These are phyloP conservation scores for Amphirosellinia nigrospora DNA, from an alignment of 495 filamentous ascomycete genomes.

Conservation along the genomic window DNA sequence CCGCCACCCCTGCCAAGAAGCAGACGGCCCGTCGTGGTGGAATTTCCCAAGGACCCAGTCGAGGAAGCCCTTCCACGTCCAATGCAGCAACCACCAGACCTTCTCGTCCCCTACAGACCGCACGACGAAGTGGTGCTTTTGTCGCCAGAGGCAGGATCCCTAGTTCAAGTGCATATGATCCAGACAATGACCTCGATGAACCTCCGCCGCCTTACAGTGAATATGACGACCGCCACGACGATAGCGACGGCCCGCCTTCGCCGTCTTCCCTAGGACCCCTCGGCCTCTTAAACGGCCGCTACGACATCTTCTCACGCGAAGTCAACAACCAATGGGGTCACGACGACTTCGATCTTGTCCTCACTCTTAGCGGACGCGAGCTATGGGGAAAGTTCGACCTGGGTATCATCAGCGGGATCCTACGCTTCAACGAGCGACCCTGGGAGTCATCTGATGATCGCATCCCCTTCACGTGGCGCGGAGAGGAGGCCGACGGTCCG, in stretches of 20 bases:
- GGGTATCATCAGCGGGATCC: conserved; percentile 37
- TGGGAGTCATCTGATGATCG: conserved; percentile 32
- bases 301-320: conserved; percentile 40
- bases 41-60: conserved; percentile 29
- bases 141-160: background rate
- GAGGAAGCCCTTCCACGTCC: conserved; percentile 7
- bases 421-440: conserved; percentile 39
- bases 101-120: background rate
- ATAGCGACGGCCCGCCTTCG: background rate
- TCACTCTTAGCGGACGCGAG: conserved; percentile 41
- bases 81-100: background rate
- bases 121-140: conserved; percentile 18
- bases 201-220: conserved; percentile 36
- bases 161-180: background rate
- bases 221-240: conserved; percentile 11
- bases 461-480: conserved; percentile 41
- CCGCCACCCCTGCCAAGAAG: conserved; percentile 12
- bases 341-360: conserved; percentile 30
- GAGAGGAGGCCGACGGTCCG: conserved; percentile 31
- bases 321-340: conserved; percentile 26
- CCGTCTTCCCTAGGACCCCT: conserved; percentile 28
- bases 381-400: conserved; percentile 46
- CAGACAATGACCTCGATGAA: conserved; percentile 28
- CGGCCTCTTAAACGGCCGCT: conserved; percentile 55
- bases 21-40: conserved; percentile 31